Evolutionary conservation across 352 stramenopile species (phyloP), one percentile per base, ranked within the genome.

Genomic region (Globisporangium iwayamae): DNA sequence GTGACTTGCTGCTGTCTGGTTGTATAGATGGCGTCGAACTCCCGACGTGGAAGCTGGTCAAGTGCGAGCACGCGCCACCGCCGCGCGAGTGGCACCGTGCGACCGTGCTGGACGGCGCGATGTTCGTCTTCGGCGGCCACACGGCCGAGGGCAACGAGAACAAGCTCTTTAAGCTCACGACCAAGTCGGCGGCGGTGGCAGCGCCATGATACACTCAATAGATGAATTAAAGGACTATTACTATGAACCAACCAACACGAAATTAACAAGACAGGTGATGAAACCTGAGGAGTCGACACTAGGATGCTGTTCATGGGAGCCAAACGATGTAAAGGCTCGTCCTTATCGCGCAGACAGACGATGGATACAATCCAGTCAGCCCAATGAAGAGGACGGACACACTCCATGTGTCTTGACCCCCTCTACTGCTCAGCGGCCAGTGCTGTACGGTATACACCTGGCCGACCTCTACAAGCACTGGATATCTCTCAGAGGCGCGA

Each of bases 41-140:
- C n/a, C 70, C 76, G 10, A 81, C 66, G n/a, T 87, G 79, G 79
- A 81, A 78, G 20, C 25, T 75, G 8, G 75, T 62, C 51, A 82
- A 79, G 56, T 78, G 72, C 56, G 69, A 81, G 3, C 67, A 71
- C 14, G 66, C 68, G n/a, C 61, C 80, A 14, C 65, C 56, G 16
- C 73, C 76, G 55, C 79, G 79, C 50, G 76, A 81, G 32, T 87
- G 76, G 79, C 79, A 87, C 50, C 74, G 79, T 54, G 71, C 72
- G 1, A 73, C 81, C 18, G 71, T 74, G 56, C 69, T 72, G 36
- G 66, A 73, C 5, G 73, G 63, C 25, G 71, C 67, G 13, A 85
- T 84, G 74, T 83, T 78, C 46, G 71, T 87, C 20, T 87, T 85
- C 61, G 79, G 79, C 46, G 76, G 79, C 7, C 75, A 78, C 68